Percentiles rank a stretch among this genome's conserved stretches.
Conservation (phyloP, 257 asterid genomes). For the Leptodermis oblonga region DNA sequence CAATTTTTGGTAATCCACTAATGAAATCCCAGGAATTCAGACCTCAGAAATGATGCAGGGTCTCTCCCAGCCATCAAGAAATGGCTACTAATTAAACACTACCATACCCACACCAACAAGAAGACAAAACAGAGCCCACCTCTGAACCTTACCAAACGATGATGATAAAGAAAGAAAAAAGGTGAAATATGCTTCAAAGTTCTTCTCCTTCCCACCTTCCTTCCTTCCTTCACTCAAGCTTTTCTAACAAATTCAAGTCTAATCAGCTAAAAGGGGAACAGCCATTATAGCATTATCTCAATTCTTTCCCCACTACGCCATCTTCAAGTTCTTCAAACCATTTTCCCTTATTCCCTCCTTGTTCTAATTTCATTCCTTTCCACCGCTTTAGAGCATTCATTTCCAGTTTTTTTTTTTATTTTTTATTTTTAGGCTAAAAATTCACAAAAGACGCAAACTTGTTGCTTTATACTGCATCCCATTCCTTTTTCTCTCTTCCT, state of each 20-base stretch:
- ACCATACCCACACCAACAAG: slow-evolving; percentile 5
- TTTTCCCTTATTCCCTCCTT: slow-evolving; percentile 11
- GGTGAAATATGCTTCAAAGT: slow-evolving; percentile 3
- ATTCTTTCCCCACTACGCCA: not conserved
- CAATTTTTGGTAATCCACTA: slow-evolving; percentile 8
- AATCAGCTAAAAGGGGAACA: slow-evolving; percentile 10
- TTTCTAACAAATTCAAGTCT: slow-evolving; percentile 8
- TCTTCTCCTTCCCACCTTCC: no score
- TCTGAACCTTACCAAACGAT: slow-evolving; percentile 2
- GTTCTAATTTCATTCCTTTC: slow-evolving; percentile 1
- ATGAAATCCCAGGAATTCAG: slow-evolving; percentile 9
- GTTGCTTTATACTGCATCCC: slow-evolving; percentile 10
- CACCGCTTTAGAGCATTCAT: not conserved
- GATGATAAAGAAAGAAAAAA: slow-evolving; percentile 9
- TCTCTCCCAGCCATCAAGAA: not conserved
- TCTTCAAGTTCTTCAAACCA: not conserved
- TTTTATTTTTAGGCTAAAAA: no score
- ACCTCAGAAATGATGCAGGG: slow-evolving; percentile 3
- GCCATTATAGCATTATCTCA: not conserved
- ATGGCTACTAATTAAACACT: slow-evolving; percentile 1
- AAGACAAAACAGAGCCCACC: slow-evolving; percentile 27
- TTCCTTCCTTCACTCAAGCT: not conserved
- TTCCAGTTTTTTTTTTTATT: not conserved
- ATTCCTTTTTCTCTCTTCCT: not conserved
- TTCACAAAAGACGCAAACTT: slow-evolving; percentile 18